Evolutionary conservation across 192 early-diverging fungal genomes (phyloP), one percentile per base, ranked within the genome.

Genomic region (Backusella sp.): DNA sequence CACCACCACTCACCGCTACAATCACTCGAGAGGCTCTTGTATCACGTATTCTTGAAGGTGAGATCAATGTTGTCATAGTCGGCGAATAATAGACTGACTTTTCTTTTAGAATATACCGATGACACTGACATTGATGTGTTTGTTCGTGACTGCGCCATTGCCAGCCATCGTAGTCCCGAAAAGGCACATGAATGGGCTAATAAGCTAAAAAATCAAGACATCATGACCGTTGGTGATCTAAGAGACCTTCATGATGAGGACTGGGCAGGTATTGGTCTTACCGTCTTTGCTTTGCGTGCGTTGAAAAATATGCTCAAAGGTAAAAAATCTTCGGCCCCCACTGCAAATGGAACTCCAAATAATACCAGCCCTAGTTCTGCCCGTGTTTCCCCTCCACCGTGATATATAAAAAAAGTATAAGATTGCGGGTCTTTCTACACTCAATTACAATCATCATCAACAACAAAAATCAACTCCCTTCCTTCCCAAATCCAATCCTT

Each of bases 171-270:
- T 7, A 84, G 86, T 23, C 59, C 84, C 17, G 92, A 94, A 44
- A 94, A 94, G 72, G 93, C 91, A 8, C 83, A 87, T 36, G 91
- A 94, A 74, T 94, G 93, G 93, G 77, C 90, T 8, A 81, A 82
- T 3, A 90, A 88, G 74, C 83, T 94, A 26, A 85, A 94, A 56
- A 85, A 84, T 46, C 92, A 94, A 80, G 93, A 94, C 76, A 88
- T 94, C 59, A 90, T 93, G 91, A 93, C 91, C 0, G 90, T 94
- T 44, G 93, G 92, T 14, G 92, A 94, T 73, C 73, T 94, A 49
- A 86, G 90, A 46, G 90, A 91, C 75, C 74, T 94, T 34, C 88
- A 90, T 68, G 91, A 94, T 34, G 89, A 91, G 66, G 93, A 94
- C 74, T 94, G 93, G 93, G 81, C 80, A 11, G 91, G 88, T 6